Base-by-base conservation (phyloP, 768 basidiomycete species). In the Rossbeevera mucosa region DNA sequence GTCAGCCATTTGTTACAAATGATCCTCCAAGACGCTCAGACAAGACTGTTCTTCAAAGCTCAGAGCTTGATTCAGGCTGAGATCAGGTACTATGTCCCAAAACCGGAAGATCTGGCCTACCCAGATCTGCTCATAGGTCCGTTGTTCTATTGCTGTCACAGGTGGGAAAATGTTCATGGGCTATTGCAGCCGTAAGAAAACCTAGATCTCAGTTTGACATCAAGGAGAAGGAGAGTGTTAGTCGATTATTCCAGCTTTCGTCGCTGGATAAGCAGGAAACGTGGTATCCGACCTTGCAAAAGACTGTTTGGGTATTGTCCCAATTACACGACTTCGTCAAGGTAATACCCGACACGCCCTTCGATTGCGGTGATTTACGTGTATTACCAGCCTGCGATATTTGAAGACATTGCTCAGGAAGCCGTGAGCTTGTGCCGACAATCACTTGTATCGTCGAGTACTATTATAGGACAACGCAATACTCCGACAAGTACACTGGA, bases 11-110 rank as follows among this genome's bases (percentile, higher is more conserved):
- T 98, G 3, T 71, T 97, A 44, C 81, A 87, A 64, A 91, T 94
- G 83, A 86, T 97, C 0, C 70, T 97, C 24, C 94, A 97, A 66
- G 95, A 98, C 64, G 93, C 94, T 1, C 95, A 98, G 74, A 97
- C 96, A 12, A 73, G 94, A 50, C 68, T 98, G 43, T 93, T 97
- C 61, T 98, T 98, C 79, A 89, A 96, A 66, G 94, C 94, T 6
- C 94, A 98, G 69, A 81, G 91, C 2, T 79, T 96, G 42, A 83
- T 99, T 28, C 89, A 94, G 63, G 80, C 81, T 28, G 95, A 97
- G 47, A 91, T 98, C 30, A 75, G 86, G 57, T 85, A 90, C 61
- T 97, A 88, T 67, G 76, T 77, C 1, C 85, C 92, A 0, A 87
- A 82, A 55, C 69, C 76, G 2, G 87, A 84, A 57, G 94, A 97